These are phyloP conservation scores for Candida quercuum DNA, from an alignment of 805 yeast species.

Conservation along the genomic window DNA sequence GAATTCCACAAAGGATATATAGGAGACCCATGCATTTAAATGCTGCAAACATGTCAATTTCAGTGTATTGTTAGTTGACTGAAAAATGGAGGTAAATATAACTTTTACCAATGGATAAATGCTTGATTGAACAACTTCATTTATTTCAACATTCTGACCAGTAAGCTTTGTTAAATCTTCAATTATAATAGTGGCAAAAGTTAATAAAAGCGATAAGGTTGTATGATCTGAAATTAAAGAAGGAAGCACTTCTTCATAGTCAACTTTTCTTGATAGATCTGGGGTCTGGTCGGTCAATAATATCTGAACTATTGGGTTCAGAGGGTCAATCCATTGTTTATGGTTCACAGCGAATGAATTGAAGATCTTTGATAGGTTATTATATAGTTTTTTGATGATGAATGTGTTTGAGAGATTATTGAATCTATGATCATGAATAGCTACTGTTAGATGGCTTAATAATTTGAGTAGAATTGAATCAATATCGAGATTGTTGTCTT, in stretches of 20 bases:
- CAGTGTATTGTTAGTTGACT: constrained; percentile 7
- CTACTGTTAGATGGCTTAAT: constrained; percentile 11
- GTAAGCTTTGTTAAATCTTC: constrained; percentile 43
- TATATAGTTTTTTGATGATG: constrained; percentile 53
- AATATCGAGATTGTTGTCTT: constrained; percentile 13
- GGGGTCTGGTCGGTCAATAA: constrained; percentile 12
- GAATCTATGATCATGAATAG: constrained; percentile 7
- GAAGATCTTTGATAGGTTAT: constrained; percentile 47
- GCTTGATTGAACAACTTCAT: constrained; percentile 30
- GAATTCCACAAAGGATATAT: constrained; percentile 31
- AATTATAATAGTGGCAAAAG: constrained; percentile 40
- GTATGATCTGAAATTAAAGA: constrained; percentile 3
- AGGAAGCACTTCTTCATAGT: constrained; percentile 8
- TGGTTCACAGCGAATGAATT: constrained; percentile 25
- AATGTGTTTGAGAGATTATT: constrained; percentile 24
- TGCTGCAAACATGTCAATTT: constrained; percentile 25
- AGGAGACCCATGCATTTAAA: constrained; percentile 31
- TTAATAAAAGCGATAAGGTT: constrained; percentile 16
- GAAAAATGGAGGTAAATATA: constrained; percentile 10
- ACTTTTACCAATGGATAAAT: constrained; percentile 29
- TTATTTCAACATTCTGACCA: constrained; percentile 26
- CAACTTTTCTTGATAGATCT: constrained; percentile 1
- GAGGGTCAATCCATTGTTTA: constrained; percentile 35
- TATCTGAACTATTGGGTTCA: constrained; percentile 23
- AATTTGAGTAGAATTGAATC: constrained; percentile 9